Percentiles rank a stretch among this genome's conserved stretches.
phyloP scores from a whole-genome alignment of 179 eudicot genomes.

The Beta macrorhiza region DNA sequence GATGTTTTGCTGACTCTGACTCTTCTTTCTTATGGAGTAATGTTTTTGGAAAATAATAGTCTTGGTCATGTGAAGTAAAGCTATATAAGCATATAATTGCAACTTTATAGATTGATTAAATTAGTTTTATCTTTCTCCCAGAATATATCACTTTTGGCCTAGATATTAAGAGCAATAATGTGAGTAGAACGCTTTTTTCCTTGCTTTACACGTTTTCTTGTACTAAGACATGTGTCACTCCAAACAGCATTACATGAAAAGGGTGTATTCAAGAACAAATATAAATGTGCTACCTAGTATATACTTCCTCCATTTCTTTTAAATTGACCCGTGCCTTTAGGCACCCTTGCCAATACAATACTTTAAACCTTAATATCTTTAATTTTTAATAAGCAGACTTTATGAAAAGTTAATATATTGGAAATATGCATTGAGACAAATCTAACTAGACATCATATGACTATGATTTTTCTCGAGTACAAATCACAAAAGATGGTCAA shows the following conservation, averaged over 20 bases:
- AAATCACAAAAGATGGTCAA: no score
- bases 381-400: no score
- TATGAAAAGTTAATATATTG: no score
- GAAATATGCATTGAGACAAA: no score
- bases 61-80: not conserved
- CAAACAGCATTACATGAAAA: not conserved
- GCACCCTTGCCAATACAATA: no score
- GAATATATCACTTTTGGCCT: not conserved
- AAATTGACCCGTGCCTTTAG: no score
- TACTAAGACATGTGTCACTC: not conserved
- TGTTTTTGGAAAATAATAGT: not conserved
- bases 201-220: not conserved
- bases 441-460: no score
- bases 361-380: no score
- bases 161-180: not conserved
- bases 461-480: no score
- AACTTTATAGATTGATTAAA: no score
- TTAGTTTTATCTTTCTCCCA: no score
- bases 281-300: not conserved
- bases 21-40: not conserved
- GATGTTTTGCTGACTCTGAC: not conserved
- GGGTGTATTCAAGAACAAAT: not conserved
- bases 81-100: not conserved
- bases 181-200: not conserved
- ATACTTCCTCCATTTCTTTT: no score